phyloP scores from a whole-genome alignment of 2,329 filamentous ascomycete genomes.

The Trichophyton mentagrophytes region DNA sequence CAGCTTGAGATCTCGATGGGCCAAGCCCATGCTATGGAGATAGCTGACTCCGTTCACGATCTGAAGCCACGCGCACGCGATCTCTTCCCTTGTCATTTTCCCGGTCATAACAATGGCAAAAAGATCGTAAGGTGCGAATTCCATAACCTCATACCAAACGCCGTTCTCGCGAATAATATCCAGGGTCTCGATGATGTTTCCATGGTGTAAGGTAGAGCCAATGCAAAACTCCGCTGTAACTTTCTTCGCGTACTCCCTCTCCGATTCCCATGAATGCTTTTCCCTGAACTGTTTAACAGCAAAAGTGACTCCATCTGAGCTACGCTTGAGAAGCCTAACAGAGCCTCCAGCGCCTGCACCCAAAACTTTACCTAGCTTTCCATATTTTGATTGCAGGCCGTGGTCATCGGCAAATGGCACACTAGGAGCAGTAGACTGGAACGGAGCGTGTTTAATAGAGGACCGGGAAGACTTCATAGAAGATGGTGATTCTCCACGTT shows the following conservation, averaged over 20 bases:
- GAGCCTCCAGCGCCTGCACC: constrained; percentile 91
- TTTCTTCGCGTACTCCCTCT: constrained; percentile 95
- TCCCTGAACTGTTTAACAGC: constrained; percentile 95
- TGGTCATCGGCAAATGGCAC: constrained; percentile 93
- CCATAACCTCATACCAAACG: constrained; percentile 98
- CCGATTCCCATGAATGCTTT: constrained; percentile 80
- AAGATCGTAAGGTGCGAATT: constrained; percentile 88
- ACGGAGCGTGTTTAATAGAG: constrained; percentile 39
- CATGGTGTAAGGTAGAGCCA: constrained; percentile 89
- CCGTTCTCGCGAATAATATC: constrained; percentile 91
- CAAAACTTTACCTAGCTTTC: constrained; percentile 86
- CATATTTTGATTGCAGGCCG: constrained; percentile 79
- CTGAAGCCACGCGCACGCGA: constrained; percentile 83
- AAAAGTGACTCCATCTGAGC: constrained; percentile 83
- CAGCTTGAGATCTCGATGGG: constrained; percentile 87
- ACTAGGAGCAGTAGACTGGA: constrained; percentile 38
- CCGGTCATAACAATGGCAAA: constrained; percentile 99
- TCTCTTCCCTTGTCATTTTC: constrained; percentile 84
- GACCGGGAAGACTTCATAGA: constrained; percentile 42
- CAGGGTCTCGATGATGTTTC: constrained; percentile 95
- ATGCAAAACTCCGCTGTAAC: constrained; percentile 97
- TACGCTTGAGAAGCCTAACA: constrained; percentile 85
- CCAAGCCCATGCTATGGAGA: constrained; percentile 84
- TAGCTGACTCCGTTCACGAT: constrained; percentile 92
- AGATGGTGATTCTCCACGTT: constrained; percentile 49